These are phyloP conservation scores for Kluyveromyces aestuarii DNA, from an alignment of 805 yeast genomes.

Conservation along the genomic window DNA sequence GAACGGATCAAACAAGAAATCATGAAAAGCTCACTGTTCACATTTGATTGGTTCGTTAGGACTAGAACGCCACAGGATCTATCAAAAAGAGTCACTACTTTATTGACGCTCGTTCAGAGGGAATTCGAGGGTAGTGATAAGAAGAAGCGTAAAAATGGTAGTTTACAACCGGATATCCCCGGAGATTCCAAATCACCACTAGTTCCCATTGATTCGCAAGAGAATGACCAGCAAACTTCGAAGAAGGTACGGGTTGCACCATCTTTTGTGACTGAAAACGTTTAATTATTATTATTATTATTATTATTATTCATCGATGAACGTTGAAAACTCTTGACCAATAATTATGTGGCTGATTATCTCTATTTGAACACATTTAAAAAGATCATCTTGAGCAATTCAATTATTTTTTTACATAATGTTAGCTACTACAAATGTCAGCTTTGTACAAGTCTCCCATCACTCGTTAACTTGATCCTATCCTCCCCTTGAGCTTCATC, in stretches of 20 bases:
- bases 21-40: conserved; percentile 46
- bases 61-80: conserved; percentile 68
- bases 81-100: conserved; percentile 58
- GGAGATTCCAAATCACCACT: neutral
- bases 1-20: conserved; percentile 63
- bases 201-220: neutral
- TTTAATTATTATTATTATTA: too few species aligned
- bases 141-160: neutral
- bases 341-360: neutral
- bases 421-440: neutral
- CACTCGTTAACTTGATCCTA: neutral
- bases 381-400: too few species aligned
- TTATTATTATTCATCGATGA: neutral
- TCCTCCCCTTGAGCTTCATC: neutral
- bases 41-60: conserved; percentile 64
- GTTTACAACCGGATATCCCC: neutral
- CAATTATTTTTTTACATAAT: neutral
- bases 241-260: neutral
- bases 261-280: neutral
- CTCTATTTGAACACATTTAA: neutral
- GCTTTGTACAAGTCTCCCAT: neutral
- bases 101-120: conserved; percentile 57
- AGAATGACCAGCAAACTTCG: neutral
- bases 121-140: conserved; percentile 52
- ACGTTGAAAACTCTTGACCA: neutral